Conservation (phyloP, 352 stramenopile genomes). For the Peronospora belbahrii region DNA sequence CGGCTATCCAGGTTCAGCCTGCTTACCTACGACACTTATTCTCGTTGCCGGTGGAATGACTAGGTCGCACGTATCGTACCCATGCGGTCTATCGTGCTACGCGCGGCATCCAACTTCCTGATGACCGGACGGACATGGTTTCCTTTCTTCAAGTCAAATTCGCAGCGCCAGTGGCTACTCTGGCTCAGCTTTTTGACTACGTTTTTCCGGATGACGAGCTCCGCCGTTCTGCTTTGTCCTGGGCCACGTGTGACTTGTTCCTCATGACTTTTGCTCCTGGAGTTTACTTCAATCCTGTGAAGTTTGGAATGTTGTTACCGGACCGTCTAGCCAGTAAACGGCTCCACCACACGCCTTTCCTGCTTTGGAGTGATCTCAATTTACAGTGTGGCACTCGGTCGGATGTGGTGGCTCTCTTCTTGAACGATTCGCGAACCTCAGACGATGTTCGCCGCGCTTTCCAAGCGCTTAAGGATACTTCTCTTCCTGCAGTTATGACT, state of each 20-base stretch:
- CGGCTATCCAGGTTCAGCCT: not conserved
- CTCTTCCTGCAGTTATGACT: not conserved
- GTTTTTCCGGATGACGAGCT: not conserved
- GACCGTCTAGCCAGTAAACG: not conserved
- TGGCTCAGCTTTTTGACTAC: not conserved
- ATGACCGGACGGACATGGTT: not conserved
- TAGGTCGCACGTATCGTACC: not conserved
- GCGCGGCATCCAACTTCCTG: not conserved
- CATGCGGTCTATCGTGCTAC: not conserved
- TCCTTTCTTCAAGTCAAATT: not conserved
- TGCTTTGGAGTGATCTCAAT: conserved; percentile 5
- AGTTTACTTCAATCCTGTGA: conserved; percentile 7
- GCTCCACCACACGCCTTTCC: not conserved
- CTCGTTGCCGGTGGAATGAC: not conserved
- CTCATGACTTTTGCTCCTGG: conserved; percentile 4
- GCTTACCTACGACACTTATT: not conserved
- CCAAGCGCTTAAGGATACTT: not conserved
- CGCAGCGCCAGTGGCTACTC: not conserved
- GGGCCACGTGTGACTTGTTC: not conserved
- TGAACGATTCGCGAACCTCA: too few species aligned
- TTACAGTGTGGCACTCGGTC: not conserved
- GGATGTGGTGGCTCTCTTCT: not conserved
- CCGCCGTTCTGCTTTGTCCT: not conserved
- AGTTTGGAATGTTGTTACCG: not conserved
- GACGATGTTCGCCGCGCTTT: not conserved